phyloP scores from a whole-genome alignment of 257 asterid species.

The Salvia miltiorrhiza region DNA sequence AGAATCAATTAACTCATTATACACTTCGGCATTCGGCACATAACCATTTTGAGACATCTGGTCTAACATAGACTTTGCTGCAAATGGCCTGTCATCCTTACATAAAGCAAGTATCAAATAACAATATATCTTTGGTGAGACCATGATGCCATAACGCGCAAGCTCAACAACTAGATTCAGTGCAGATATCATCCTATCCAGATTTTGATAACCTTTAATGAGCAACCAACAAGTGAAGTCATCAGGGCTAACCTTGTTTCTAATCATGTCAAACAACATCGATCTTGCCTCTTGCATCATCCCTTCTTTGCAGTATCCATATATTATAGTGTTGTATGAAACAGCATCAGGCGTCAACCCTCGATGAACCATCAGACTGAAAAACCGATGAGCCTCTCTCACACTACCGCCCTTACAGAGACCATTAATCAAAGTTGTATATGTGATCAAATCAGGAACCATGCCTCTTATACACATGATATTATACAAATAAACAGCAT shows the following conservation, averaged over 20 bases:
- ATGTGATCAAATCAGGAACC: slow-evolving; percentile 72
- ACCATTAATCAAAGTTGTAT: slow-evolving; percentile 69
- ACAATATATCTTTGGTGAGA: slow-evolving; percentile 56
- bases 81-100: slow-evolving; percentile 73
- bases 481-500: slow-evolving; percentile 65
- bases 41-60: slow-evolving; percentile 41
- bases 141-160: slow-evolving; percentile 41
- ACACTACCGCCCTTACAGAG: slow-evolving; percentile 61
- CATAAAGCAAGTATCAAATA: slow-evolving; percentile 59
- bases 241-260: slow-evolving; percentile 57
- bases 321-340: slow-evolving; percentile 63
- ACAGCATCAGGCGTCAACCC: slow-evolving; percentile 66
- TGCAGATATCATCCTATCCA: slow-evolving; percentile 63
- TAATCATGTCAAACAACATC: slow-evolving; percentile 66
- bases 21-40: slow-evolving; percentile 43
- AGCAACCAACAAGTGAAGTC: slow-evolving; percentile 60
- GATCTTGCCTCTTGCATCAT: slow-evolving; percentile 74
- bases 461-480: slow-evolving; percentile 64
- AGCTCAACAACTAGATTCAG: slow-evolving; percentile 70
- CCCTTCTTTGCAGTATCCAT: slow-evolving; percentile 75
- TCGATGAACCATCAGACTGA: slow-evolving; percentile 55
- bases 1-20: slow-evolving; percentile 52
- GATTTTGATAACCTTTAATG: slow-evolving; percentile 64
- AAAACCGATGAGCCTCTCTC: slow-evolving; percentile 65
- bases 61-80: slow-evolving; percentile 66